Evolutionary conservation across 805 yeast genomes (phyloP).

Genomic region (Cephaloascus albidus): DNA sequence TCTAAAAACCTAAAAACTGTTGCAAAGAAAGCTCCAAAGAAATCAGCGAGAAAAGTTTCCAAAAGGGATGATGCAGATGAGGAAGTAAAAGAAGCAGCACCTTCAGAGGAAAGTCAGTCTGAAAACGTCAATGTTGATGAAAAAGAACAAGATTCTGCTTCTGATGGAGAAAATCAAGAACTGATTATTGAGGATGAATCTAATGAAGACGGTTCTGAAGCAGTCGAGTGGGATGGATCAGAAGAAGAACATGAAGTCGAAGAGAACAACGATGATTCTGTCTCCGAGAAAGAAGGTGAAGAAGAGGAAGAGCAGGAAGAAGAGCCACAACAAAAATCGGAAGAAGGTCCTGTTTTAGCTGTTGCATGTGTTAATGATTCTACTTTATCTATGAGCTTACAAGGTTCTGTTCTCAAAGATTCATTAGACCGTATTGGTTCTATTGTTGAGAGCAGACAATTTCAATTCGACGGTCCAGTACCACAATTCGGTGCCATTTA

Average conservation of each 20-base stretch:
- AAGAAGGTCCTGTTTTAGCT: conserved; percentile 13
- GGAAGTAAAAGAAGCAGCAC: too few species aligned
- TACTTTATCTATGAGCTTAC: conserved; percentile 18
- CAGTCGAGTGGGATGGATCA: not conserved
- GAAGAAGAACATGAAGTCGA: not conserved
- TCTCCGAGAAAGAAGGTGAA: not conserved
- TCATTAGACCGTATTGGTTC: conserved; percentile 22
- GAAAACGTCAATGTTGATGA: too few species aligned
- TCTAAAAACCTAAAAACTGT: not conserved
- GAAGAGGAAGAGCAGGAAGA: conserved; percentile 2
- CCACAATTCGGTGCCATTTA: conserved; percentile 28
- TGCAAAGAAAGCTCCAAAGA: not conserved
- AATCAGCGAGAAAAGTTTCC: not conserved
- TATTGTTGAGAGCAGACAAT: conserved; percentile 26
- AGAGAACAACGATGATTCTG: not conserved
- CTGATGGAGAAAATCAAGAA: too few species aligned
- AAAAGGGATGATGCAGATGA: too few species aligned
- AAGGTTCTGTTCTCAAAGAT: conserved; percentile 21
- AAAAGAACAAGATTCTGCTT: too few species aligned
- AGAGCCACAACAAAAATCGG: not conserved
- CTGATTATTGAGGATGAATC: too few species aligned
- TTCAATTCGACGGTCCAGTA: conserved; percentile 31
- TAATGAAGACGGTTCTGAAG: conserved; percentile 2
- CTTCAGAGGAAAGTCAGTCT: too few species aligned
- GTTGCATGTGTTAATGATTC: conserved; percentile 17